These are phyloP conservation scores for Malassezia restricta DNA, from an alignment of 1,284 basidiomycete species.

Conservation along the genomic window DNA sequence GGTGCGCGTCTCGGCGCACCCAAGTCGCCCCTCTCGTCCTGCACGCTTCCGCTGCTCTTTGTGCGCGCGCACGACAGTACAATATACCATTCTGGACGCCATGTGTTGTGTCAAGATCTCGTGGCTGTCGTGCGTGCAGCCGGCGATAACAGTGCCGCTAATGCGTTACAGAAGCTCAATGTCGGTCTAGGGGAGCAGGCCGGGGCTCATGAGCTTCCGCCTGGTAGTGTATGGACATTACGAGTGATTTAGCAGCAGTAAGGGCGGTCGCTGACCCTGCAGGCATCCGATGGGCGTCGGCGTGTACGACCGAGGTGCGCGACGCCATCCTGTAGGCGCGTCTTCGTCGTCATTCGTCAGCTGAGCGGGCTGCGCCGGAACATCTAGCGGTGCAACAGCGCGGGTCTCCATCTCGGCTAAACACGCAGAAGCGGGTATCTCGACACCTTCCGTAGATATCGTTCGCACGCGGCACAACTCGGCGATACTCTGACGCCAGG, in stretches of 20 bases:
- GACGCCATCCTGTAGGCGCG: slow-evolving; percentile 4
- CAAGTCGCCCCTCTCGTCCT: slow-evolving; percentile 10
- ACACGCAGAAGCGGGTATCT: not conserved
- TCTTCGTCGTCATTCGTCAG: not conserved
- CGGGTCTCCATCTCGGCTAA: slow-evolving; percentile 9
- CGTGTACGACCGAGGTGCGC: not conserved
- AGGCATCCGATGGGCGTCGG: slow-evolving; percentile 15
- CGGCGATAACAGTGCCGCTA: slow-evolving; percentile 21
- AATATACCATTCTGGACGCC: slow-evolving; percentile 33
- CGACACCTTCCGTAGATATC: not conserved
- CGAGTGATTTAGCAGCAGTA: slow-evolving; percentile 20
- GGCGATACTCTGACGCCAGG: not conserved
- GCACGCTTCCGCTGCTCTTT: slow-evolving; percentile 35
- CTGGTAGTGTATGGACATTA: slow-evolving; percentile 25
- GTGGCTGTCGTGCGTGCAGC: slow-evolving; percentile 29
- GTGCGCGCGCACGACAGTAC: slow-evolving; percentile 37
- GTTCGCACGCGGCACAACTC: not conserved
- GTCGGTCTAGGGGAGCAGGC: slow-evolving; percentile 25
- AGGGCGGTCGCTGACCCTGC: not conserved
- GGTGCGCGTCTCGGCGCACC: slow-evolving; percentile 1
- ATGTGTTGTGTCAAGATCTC: slow-evolving; percentile 29
- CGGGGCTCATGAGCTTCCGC: slow-evolving; percentile 13
- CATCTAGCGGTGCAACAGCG: not conserved
- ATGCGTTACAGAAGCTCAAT: slow-evolving; percentile 26
- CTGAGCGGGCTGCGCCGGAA: not conserved